phyloP scores from a whole-genome alignment of 2,329 filamentous ascomycete genomes.

The Pyrenochaeta sp. region DNA sequence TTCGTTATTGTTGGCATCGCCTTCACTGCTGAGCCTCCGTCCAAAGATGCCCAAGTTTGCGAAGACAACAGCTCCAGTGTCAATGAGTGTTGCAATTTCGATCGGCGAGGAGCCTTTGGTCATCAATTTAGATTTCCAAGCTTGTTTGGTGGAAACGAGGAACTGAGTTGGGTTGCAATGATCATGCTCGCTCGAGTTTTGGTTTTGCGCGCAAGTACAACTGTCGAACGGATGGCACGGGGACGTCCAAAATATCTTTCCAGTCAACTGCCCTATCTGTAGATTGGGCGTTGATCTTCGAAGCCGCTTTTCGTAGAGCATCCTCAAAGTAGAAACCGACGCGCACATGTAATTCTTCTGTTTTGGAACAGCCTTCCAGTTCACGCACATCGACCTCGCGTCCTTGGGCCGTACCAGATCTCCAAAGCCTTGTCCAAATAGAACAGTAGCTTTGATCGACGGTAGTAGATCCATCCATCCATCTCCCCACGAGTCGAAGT shows the following conservation, averaged over 20 bases:
- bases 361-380: constrained; percentile 1
- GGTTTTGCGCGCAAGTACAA: neutral
- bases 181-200: neutral
- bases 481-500: neutral
- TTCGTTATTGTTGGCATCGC: no score
- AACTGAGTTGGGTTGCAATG: constrained; percentile 2
- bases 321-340: constrained; percentile 5
- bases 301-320: constrained; percentile 4
- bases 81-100: neutral
- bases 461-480: constrained; percentile 5
- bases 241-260: constrained; percentile 2
- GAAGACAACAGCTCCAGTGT: constrained; percentile 4
- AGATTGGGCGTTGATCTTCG: neutral
- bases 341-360: constrained; percentile 1
- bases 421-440: constrained; percentile 6
- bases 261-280: neutral
- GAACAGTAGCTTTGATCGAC: neutral
- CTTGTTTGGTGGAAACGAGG: neutral
- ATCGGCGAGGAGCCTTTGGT: neutral
- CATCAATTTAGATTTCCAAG: neutral
- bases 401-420: constrained; percentile 5
- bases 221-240: neutral
- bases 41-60: neutral
- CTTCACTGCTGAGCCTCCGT: neutral
- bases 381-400: neutral